These are phyloP conservation scores for Suillus bovinus DNA, from an alignment of 768 basidiomycete genomes.

Conservation along the genomic window DNA sequence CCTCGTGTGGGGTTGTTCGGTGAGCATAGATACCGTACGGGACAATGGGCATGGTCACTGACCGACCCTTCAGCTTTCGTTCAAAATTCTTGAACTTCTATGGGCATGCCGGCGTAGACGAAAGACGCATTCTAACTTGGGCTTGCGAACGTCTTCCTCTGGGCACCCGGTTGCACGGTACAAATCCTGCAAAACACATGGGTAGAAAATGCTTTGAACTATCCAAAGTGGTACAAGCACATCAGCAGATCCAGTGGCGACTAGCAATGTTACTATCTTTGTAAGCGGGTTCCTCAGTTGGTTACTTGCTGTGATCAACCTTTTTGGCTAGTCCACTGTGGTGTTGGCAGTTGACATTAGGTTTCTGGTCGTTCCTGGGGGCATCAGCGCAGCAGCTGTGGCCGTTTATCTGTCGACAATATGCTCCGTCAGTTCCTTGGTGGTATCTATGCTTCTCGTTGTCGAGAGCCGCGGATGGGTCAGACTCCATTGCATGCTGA, in stretches of 20 bases:
- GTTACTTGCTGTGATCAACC: neutral
- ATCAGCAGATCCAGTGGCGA: slow-evolving; percentile 8
- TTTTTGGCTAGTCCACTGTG: slow-evolving; percentile 41
- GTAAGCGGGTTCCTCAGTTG: neutral
- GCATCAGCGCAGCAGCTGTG: slow-evolving; percentile 27
- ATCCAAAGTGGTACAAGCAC: slow-evolving; percentile 8
- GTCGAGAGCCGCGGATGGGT: slow-evolving; percentile 36
- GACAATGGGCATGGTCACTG: slow-evolving; percentile 8
- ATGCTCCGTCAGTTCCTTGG: slow-evolving; percentile 33
- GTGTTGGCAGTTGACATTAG: slow-evolving; percentile 52
- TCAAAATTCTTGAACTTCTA: slow-evolving; percentile 36
- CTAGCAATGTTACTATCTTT: slow-evolving; percentile 9
- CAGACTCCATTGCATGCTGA: slow-evolving; percentile 11
- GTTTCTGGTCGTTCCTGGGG: slow-evolving; percentile 50
- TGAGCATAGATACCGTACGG: neutral
- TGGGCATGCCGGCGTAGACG: slow-evolving; percentile 32
- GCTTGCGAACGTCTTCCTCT: neutral
- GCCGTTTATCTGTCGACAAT: slow-evolving; percentile 39
- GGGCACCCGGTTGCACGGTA: slow-evolving; percentile 1
- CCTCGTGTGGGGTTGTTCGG: slow-evolving; percentile 11
- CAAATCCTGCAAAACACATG: neutral
- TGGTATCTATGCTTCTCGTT: slow-evolving; percentile 36
- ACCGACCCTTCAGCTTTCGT: slow-evolving; percentile 18
- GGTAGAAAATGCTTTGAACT: slow-evolving; percentile 4
- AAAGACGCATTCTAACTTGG: neutral